Base-by-base conservation (phyloP, 345 rosid species). In the Corchorus olitorius region DNA sequence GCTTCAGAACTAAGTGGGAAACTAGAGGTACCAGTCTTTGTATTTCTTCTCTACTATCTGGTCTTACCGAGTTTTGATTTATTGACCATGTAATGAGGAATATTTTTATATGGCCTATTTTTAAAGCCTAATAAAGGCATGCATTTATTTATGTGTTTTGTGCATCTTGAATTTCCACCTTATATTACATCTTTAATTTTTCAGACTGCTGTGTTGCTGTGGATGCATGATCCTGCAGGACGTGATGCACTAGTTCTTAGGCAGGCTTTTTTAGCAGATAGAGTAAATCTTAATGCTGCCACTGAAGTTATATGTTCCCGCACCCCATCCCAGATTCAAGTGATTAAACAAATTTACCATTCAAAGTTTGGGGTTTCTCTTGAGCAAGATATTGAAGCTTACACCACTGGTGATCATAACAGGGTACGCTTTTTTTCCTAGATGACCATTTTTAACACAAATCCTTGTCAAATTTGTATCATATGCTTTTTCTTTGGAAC, bases 231-330 rank as follows among this genome's bases (percentile, higher is more conserved):
- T 72, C 93, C 84, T 41, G 89, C 93, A 12, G 89, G 78, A 35
- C 88, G 93, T 63, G 96, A 89, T 86, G 92, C 93, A n/a, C 66
- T 71, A 8, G 81, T 83, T 50, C 60, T 86, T 56, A 86, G 78
- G 84, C 74, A 86, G 75, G 83, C 86, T 17, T 73, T 88, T 8
- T 58, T 17, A 2, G 8, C 0, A 33, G 35, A 2, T 52, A 10
- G 52, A 52, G 1, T 16, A 4, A 77, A 83, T 73, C 67, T 78
- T 56, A 72, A 70, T 73, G 87, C 85, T 76, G 92, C 82, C 37
- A 88, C 86, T 41, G 96, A 88, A 85, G 86, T 89, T 41, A 86
- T 91, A 68, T 88, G 92, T 76, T 88, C 92, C 50, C 91, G 93
- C 12, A 87, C 88, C 27, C 89, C 93, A 33, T 70, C 91, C 46